Evolutionary conservation across 768 basidiomycete genomes (phyloP).

Genomic region (Rhizopogon vesiculosus): DNA sequence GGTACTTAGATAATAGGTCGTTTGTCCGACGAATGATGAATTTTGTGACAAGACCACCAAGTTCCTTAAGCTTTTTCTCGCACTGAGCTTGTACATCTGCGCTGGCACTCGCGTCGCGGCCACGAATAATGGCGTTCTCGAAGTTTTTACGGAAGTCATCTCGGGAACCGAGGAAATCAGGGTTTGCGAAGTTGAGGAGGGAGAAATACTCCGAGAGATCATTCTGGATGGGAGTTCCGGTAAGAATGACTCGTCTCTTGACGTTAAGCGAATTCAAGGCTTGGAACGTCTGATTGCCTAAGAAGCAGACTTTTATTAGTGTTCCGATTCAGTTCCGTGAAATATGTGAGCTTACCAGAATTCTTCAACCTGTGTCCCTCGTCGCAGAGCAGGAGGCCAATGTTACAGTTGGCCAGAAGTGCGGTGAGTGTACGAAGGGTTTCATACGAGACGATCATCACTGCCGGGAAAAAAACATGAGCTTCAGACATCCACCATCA

Average conservation of each 20-base stretch:
- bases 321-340: slow-evolving; percentile 1
- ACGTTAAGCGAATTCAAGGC: slow-evolving; percentile 81
- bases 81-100: slow-evolving; percentile 73
- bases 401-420: slow-evolving; percentile 72
- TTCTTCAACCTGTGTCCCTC: slow-evolving; percentile 98
- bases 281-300: slow-evolving; percentile 86
- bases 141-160: slow-evolving; percentile 95
- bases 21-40: slow-evolving; percentile 96
- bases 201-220: slow-evolving; percentile 95
- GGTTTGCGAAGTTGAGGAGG: slow-evolving; percentile 88
- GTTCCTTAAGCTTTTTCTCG: slow-evolving; percentile 88
- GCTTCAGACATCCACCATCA: not conserved
- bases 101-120: slow-evolving; percentile 84
- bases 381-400: slow-evolving; percentile 93
- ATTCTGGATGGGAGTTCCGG: slow-evolving; percentile 94
- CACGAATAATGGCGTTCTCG: slow-evolving; percentile 86
- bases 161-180: slow-evolving; percentile 82
- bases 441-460: slow-evolving; percentile 99
- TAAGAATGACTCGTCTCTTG: slow-evolving; percentile 86
- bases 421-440: slow-evolving; percentile 78
- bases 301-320: not conserved
- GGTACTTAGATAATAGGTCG: slow-evolving; percentile 89
- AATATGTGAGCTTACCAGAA: slow-evolving; percentile 50
- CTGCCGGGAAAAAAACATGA: slow-evolving; percentile 33
- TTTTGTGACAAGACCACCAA: slow-evolving; percentile 81